phyloP scores from a whole-genome alignment of 2,329 filamentous ascomycete genomes.

The Elsinoe fawcettii region DNA sequence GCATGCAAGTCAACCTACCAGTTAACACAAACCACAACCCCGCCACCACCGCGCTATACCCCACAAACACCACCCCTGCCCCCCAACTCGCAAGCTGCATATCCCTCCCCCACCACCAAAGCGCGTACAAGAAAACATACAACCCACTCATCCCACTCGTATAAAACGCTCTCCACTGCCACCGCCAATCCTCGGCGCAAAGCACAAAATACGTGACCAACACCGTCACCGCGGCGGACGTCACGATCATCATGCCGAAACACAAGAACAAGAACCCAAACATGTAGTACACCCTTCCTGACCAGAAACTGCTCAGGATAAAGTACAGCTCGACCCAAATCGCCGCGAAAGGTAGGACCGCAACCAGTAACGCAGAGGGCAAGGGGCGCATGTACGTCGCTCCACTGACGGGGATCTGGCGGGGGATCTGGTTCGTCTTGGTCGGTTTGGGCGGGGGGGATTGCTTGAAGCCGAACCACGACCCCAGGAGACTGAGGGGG shows the following conservation, averaged over 20 bases:
- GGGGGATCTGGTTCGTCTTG: constrained; percentile 93
- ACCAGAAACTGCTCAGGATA: constrained; percentile 99
- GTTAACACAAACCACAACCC: constrained; percentile 90
- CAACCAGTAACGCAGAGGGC: constrained; percentile 85
- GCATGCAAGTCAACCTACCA: constrained; percentile 53
- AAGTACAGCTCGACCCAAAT: constrained; percentile 99
- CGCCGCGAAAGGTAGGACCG: constrained; percentile 86
- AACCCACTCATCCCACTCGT: constrained; percentile 82
- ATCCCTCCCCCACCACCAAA: constrained; percentile 86
- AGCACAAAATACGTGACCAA: constrained; percentile 94
- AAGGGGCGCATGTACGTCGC: constrained; percentile 76
- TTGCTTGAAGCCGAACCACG: constrained; percentile 81
- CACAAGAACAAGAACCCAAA: constrained; percentile 98
- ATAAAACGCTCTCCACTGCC: constrained; percentile 95
- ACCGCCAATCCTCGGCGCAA: constrained; percentile 95
- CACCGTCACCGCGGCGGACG: constrained; percentile 83
- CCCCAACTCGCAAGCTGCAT: constrained; percentile 77
- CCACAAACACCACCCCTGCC: constrained; percentile 83
- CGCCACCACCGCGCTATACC: constrained; percentile 82
- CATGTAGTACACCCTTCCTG: constrained; percentile 99
- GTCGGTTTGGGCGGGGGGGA: constrained; percentile 68
- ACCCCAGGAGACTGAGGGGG: constrained; percentile 79
- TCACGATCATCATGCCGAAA: constrained; percentile 95
- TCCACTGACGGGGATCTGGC: constrained; percentile 74
- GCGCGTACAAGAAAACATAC: constrained; percentile 86